These are phyloP conservation scores for Basidiobolus meristosporus DNA, from an alignment of 371 early-diverging fungal species.

Conservation along the genomic window DNA sequence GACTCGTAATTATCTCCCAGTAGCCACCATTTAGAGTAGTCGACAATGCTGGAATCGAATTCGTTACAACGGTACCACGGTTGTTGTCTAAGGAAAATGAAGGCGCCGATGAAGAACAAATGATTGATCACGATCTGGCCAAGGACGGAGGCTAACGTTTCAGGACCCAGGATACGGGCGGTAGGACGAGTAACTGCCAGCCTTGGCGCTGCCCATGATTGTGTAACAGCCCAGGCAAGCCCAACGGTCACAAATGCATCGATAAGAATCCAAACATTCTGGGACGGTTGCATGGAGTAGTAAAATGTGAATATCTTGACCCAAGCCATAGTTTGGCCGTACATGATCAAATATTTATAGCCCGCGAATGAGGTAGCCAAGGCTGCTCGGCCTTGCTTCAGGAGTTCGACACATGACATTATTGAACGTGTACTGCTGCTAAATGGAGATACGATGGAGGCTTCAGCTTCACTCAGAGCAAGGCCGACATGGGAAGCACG, in stretches of 20 bases:
- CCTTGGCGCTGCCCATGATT: constrained; percentile 26
- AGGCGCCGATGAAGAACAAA: constrained; percentile 22
- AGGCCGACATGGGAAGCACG: constrained; percentile 82
- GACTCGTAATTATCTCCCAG: constrained; percentile 59
- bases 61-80: constrained; percentile 56
- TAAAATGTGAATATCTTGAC: constrained; percentile 34
- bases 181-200: constrained; percentile 42
- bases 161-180: constrained; percentile 44
- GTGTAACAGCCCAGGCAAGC: constrained; percentile 44
- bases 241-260: constrained; percentile 47
- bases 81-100: constrained; percentile 33
- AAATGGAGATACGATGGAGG: constrained; percentile 76
- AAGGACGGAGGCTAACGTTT: constrained; percentile 40
- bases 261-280: constrained; percentile 46
- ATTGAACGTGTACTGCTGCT: constrained; percentile 41
- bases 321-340: constrained; percentile 58
- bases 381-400: constrained; percentile 54
- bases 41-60: constrained; percentile 35
- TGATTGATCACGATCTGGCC: constrained; percentile 46
- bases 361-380: constrained; percentile 54
- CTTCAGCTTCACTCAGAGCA: constrained; percentile 72
- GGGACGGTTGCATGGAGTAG: constrained; percentile 29
- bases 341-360: constrained; percentile 54
- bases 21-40: constrained; percentile 52
- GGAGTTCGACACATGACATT: constrained; percentile 41